These are phyloP conservation scores for Fusarium begoniae DNA, from an alignment of 2,329 filamentous ascomycete species.

Conservation along the genomic window DNA sequence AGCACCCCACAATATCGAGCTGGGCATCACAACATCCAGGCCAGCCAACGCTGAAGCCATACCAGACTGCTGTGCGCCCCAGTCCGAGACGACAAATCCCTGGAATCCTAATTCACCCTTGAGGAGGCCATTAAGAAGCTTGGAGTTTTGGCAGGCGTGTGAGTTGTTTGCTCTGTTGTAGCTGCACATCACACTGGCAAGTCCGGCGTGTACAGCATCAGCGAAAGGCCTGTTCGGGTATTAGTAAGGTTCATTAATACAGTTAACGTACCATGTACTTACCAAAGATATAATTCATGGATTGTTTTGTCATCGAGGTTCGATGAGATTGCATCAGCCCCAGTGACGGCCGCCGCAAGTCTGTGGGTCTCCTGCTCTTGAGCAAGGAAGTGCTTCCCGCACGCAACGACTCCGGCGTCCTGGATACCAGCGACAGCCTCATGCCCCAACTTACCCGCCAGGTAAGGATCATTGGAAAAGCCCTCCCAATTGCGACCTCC, in stretches of 20 bases:
- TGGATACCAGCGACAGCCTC: slow-evolving; percentile 12
- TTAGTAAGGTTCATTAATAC: rapidly evolving
- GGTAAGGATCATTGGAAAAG: slow-evolving; percentile 10
- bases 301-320: slow-evolving; percentile 24
- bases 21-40: slow-evolving; percentile 45
- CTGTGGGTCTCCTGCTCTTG: slow-evolving; percentile 12
- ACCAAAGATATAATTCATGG: slow-evolving; percentile 78
- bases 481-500: slow-evolving; percentile 12
- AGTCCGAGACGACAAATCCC: slow-evolving; percentile 70
- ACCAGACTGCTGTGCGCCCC: slow-evolving; percentile 6
- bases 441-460: neutral
- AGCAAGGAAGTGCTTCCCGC: slow-evolving; percentile 8
- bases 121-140: slow-evolving; percentile 53
- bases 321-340: neutral
- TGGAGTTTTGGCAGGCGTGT: slow-evolving; percentile 27
- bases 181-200: slow-evolving; percentile 81
- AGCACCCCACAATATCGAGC: neutral
- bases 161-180: slow-evolving; percentile 77
- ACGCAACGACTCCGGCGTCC: slow-evolving; percentile 7
- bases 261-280: rapidly evolving
- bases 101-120: slow-evolving; percentile 79
- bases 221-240: slow-evolving; percentile 64
- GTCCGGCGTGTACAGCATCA: slow-evolving; percentile 77
- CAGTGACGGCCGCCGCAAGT: neutral
- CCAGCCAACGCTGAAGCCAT: slow-evolving; percentile 13